Evolutionary conservation across 1,139 yeast genomes (phyloP), one percentile per base, ranked within the genome.

Genomic region (Yamadazyma triangularis): DNA sequence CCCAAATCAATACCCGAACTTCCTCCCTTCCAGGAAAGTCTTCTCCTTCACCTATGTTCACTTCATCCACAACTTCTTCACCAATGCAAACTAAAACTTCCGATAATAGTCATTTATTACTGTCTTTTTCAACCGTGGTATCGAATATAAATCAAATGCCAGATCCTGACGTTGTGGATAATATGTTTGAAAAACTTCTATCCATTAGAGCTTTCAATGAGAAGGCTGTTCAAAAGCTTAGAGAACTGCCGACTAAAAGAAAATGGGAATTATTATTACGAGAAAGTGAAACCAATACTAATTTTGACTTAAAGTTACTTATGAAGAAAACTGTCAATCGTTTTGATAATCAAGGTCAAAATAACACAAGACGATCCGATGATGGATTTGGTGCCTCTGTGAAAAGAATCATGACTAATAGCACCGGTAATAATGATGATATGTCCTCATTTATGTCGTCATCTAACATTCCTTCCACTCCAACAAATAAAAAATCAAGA

Each of bases 221-320:
- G 2, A 50, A 52, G 23, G 68, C 70, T 1, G 38, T 62, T 12
- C 48, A 45, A 25, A 48, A 61, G 1, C 45, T 64, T 26, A 35
- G 58, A 25, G 57, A 53, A 12, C 64, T 54, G 35, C 51, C 70
- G 2, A 48, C 60, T 1, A 54, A 51, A 32, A 40, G 75, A 19
- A 69, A 69, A 42, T 69, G 74, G 74, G 73, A 69, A 38, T 45
- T 69, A 10, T 45, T 69, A n/a, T 41, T 68, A 14, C 45, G 67
- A 28, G 74, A 69, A 38, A 58, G 54, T 38, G 72, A 66, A 38
- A 53, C 61, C 4, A 66, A 66, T 38, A 36, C 53, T 3, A 51
- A 52, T 7, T 65, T 67, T 37, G 71, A 67, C 33, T 51, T 66
- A 27, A 47, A 43, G 15, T 30, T 49, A 3, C 19, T 43, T 13